Percentiles rank a stretch among this genome's conserved stretches.
phyloP scores from a whole-genome alignment of 2,329 filamentous ascomycete genomes.

The Chaetomiaceae sp. region DNA sequence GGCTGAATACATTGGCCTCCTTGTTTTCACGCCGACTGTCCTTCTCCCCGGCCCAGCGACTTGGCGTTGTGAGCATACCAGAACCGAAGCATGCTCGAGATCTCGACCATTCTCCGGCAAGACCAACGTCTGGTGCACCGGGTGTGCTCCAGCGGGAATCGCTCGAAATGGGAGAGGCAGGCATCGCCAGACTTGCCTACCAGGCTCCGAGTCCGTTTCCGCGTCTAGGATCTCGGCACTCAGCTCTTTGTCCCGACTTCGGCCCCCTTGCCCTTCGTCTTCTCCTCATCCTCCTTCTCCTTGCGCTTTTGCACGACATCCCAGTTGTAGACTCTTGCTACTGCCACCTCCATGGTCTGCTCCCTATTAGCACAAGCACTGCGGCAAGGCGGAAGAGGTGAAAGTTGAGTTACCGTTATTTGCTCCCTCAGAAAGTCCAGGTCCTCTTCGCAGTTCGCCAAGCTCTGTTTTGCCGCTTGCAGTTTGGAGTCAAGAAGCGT shows the following conservation, averaged over 20 bases:
- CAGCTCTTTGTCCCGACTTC: conserved; percentile 15
- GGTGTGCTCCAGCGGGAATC: no score
- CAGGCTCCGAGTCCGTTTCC: no score
- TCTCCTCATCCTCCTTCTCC: conserved; percentile 65
- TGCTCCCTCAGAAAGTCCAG: conserved; percentile 92
- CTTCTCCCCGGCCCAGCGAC: no score
- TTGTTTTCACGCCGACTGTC: no score
- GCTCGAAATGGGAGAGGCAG: no score
- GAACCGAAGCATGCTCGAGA: no score
- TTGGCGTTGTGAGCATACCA: no score
- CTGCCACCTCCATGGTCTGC: conserved; percentile 94
- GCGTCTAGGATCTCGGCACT: not conserved
- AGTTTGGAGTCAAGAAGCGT: conserved; percentile 71
- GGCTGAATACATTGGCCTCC: no score
- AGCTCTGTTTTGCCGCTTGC: conserved; percentile 67
- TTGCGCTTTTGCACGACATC: conserved; percentile 94
- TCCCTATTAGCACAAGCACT: conserved; percentile 2
- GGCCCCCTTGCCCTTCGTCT: conserved; percentile 34
- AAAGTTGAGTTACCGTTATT: conserved; percentile 60
- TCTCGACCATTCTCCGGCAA: no score
- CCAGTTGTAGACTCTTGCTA: conserved; percentile 98
- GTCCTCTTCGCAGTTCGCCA: conserved; percentile 91
- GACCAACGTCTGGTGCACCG: no score
- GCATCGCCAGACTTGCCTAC: no score
- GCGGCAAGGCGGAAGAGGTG: not conserved